These are phyloP conservation scores for Rhizopogon vinicolor DNA, from an alignment of 768 basidiomycete species.

Conservation along the genomic window DNA sequence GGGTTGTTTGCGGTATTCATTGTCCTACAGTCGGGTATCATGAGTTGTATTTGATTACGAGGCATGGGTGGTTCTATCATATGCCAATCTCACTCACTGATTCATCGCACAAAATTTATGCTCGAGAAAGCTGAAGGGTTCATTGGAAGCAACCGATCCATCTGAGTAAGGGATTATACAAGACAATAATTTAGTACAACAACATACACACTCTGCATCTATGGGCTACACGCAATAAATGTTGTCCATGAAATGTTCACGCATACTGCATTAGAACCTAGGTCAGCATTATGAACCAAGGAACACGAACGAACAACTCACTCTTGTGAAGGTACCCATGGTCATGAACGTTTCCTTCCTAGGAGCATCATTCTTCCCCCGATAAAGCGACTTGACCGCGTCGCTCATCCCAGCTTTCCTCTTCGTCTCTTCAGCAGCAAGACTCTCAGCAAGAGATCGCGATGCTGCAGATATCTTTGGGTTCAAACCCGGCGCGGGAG, in stretches of 20 bases:
- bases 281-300: background rate
- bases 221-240: background rate
- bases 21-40: background rate
- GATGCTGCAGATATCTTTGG: constrained; percentile 53
- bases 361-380: constrained; percentile 44
- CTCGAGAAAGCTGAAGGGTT: background rate
- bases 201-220: background rate
- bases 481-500: constrained; percentile 32
- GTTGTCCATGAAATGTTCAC: background rate
- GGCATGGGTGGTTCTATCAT: background rate
- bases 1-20: background rate
- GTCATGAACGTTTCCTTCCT: constrained; percentile 90
- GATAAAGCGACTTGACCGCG: constrained; percentile 80
- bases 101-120: background rate
- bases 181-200: background rate
- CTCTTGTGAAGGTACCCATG: constrained; percentile 87
- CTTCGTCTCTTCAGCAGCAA: constrained; percentile 80
- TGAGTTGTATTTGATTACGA: background rate
- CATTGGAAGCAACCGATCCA: too few species aligned
- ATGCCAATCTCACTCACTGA: background rate
- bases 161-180: background rate
- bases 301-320: constrained; percentile 33
- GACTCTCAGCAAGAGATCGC: constrained; percentile 62
- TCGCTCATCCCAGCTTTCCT: constrained; percentile 82
- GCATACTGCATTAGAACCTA: constrained; percentile 5